phyloP scores from a whole-genome alignment of 225 moss, liverwort and hornwort genomes.

The Pseudisothecium myosuroides region DNA sequence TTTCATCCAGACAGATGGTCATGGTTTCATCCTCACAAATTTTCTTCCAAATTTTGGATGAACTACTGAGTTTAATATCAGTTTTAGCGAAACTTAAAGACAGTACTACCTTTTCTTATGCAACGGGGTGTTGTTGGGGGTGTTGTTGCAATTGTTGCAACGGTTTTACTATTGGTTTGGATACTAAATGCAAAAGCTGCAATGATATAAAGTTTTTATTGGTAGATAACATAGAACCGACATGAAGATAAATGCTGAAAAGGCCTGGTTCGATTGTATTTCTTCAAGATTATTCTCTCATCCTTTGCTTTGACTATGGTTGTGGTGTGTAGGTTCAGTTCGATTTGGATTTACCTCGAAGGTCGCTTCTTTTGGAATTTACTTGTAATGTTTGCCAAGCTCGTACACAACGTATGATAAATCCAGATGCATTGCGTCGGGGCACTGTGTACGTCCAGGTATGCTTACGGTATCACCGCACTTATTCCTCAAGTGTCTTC shows the following conservation, averaged over 20 bases:
- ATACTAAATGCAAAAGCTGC: background rate
- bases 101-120: background rate
- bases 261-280: background rate
- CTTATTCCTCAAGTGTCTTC: background rate
- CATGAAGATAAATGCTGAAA: background rate
- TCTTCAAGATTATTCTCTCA: background rate
- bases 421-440: conserved; percentile 65
- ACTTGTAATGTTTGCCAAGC: conserved; percentile 72
- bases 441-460: conserved; percentile 92
- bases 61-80: background rate
- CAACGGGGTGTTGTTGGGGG: background rate
- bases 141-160: background rate
- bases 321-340: conserved; percentile 30
- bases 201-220: background rate
- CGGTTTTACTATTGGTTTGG: background rate
- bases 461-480: background rate
- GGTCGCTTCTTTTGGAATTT: conserved; percentile 63
- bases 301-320: background rate
- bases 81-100: background rate
- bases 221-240: background rate
- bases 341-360: conserved; percentile 46
- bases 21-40: background rate
- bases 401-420: conserved; percentile 73
- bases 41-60: background rate
- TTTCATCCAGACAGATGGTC: too few relatives aligned